Conservation (phyloP, 1,284 basidiomycete species). For the Moesziomyces antarcticus region DNA sequence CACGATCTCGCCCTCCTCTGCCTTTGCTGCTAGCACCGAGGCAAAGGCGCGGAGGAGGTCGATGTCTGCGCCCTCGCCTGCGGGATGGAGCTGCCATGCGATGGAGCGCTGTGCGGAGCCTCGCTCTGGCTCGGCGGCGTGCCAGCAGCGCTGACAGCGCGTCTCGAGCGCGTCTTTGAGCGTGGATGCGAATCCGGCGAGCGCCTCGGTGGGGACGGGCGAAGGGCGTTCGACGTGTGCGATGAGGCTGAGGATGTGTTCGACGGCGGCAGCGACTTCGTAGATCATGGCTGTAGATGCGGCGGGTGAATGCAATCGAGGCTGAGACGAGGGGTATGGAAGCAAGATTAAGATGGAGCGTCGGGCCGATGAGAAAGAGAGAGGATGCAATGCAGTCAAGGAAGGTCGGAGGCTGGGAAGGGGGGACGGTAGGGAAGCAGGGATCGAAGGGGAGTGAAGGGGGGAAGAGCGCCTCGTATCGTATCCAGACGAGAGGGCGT, state of each 20-base stretch:
- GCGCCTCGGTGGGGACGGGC: conserved; percentile 17
- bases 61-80: conserved; percentile 49
- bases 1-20: conserved; percentile 31
- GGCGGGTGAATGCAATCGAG: conserved; percentile 1
- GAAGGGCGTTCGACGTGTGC: conserved; percentile 5
- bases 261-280: conserved; percentile 50
- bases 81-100: conserved; percentile 51
- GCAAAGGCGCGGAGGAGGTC: conserved; percentile 41
- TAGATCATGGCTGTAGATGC: conserved; percentile 35
- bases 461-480: conserved; percentile 18
- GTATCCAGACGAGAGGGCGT: conserved; percentile 46
- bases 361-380: not conserved
- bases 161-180: conserved; percentile 45
- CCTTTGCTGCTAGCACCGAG: conserved; percentile 19
- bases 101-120: conserved; percentile 48
- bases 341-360: not conserved
- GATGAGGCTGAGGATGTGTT: conserved; percentile 37
- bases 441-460: conserved; percentile 2
- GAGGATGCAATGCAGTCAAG: not conserved
- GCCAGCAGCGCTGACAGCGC: conserved; percentile 44
- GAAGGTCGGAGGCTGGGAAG: not conserved
- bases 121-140: conserved; percentile 24
- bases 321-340: not conserved
- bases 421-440: conserved; percentile 4
- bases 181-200: conserved; percentile 34